Evolutionary conservation across 441 rosid species (phyloP).

Genomic region (Kokia cookei): DNA sequence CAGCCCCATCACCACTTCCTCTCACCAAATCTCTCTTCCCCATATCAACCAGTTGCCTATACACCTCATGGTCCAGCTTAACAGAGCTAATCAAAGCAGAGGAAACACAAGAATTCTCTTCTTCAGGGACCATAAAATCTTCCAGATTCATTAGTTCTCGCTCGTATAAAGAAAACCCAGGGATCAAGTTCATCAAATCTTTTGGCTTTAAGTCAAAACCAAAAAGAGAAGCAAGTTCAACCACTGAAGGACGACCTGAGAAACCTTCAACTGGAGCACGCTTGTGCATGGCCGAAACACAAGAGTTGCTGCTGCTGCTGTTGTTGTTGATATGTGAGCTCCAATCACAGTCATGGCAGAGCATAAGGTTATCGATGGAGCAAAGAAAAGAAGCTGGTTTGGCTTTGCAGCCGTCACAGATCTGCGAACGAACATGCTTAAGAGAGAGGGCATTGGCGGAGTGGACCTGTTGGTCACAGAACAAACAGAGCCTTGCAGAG

Average conservation of each 20-base stretch:
- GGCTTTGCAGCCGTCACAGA: constrained; percentile 34
- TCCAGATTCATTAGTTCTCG: constrained; percentile 7
- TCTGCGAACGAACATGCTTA: constrained; percentile 38
- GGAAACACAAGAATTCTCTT: constrained; percentile 15
- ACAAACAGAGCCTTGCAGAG: constrained; percentile 42
- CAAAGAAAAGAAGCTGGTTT: constrained; percentile 27
- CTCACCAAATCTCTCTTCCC: constrained; percentile 21
- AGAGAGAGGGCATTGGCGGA: constrained; percentile 44
- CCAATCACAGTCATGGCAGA: constrained; percentile 39
- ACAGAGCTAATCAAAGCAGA: constrained; percentile 9
- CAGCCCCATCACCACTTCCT: constrained; percentile 14
- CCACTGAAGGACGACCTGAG: constrained; percentile 33
- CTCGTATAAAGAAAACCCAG: constrained; percentile 12
- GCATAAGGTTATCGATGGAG: constrained; percentile 22
- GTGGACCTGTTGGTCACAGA: constrained; percentile 41
- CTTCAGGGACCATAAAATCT: constrained; percentile 26
- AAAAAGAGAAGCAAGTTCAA: constrained; percentile 27
- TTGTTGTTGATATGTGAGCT: constrained; percentile 11
- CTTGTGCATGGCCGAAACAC: constrained; percentile 17
- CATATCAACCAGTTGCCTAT: constrained; percentile 27
- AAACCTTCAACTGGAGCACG: constrained; percentile 28
- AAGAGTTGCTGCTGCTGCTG: constrained; percentile 3
- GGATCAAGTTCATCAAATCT: constrained; percentile 12
- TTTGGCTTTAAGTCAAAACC: constrained; percentile 24
- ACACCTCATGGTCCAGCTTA: constrained; percentile 22